These are phyloP conservation scores for Chalaropsis thielavioides DNA, from an alignment of 2,329 filamentous ascomycete genomes.

Conservation along the genomic window DNA sequence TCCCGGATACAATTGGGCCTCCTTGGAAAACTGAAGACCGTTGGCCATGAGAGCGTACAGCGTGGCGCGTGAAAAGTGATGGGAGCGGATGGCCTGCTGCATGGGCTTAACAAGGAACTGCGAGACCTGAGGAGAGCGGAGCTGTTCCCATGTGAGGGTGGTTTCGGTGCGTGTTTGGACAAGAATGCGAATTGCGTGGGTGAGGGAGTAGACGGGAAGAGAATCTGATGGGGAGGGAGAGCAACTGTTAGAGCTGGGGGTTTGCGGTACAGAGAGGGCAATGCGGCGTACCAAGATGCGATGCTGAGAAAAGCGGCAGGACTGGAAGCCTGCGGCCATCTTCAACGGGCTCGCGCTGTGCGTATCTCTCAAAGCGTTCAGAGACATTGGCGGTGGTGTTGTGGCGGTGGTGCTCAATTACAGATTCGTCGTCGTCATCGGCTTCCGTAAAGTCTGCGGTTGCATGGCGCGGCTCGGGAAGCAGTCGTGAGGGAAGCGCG, in stretches of 20 bases:
- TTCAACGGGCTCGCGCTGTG: constrained; percentile 16
- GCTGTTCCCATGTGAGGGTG: constrained; percentile 83
- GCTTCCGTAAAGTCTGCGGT: constrained; percentile 52
- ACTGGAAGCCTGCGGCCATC: constrained; percentile 26
- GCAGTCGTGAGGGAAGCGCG: background rate
- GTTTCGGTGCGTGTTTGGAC: constrained; percentile 80
- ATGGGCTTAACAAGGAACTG: constrained; percentile 94
- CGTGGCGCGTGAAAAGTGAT: constrained; percentile 74
- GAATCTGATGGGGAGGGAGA: constrained; percentile 43
- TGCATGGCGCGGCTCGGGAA: constrained; percentile 33
- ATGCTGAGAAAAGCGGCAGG: constrained; percentile 67
- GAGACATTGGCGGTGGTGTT: constrained; percentile 25
- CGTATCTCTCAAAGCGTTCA: constrained; percentile 18
- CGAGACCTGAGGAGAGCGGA: constrained; percentile 88
- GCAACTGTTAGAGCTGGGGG: constrained; percentile 8
- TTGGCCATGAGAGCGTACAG: constrained; percentile 87
- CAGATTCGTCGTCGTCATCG: constrained; percentile 32
- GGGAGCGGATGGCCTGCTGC: constrained; percentile 69
- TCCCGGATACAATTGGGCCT: constrained; percentile 65
- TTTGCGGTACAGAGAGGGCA: background rate
- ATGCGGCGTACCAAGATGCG: constrained; percentile 49
- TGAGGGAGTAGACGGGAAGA: constrained; percentile 78
- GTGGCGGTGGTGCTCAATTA: constrained; percentile 15
- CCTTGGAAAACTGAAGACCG: constrained; percentile 82
- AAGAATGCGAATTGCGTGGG: constrained; percentile 75